Conservation (phyloP, 345 rosid species). For the Rhodamnia argentea region DNA sequence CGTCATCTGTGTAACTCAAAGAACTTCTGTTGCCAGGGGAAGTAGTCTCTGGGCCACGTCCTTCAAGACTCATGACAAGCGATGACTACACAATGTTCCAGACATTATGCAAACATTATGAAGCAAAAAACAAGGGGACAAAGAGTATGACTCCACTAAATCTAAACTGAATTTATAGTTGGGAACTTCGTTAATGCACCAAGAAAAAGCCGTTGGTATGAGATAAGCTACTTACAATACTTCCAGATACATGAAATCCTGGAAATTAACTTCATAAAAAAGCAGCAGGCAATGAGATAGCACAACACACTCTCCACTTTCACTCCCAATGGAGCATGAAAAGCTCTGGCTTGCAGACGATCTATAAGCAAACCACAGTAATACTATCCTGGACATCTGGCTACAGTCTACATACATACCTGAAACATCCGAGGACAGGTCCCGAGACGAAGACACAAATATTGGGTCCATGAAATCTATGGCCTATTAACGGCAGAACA, state of each 20-base stretch:
- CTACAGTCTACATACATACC: neutral
- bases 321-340: neutral
- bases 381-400: neutral
- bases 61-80: conserved; percentile 41
- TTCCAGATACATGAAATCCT: neutral
- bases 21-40: conserved; percentile 16
- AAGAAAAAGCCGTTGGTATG: neutral
- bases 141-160: neutral
- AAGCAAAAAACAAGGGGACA: too few species aligned
- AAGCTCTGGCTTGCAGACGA: neutral
- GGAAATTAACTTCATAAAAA: neutral
- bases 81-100: conserved; percentile 27
- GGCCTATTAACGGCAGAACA: neutral
- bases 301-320: neutral
- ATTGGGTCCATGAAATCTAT: neutral
- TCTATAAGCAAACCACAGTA: neutral
- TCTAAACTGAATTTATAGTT: neutral
- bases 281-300: neutral
- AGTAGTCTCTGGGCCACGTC: conserved; percentile 16
- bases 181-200: neutral
- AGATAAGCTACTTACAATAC: neutral
- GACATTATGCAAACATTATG: neutral
- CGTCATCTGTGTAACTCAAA: conserved; percentile 29
- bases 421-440: neutral
- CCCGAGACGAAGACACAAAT: neutral